Percentiles rank a stretch among this genome's conserved stretches.
Evolutionary conservation across 345 rosid genomes (phyloP).

Genomic region (Linum usitatissimum): DNA sequence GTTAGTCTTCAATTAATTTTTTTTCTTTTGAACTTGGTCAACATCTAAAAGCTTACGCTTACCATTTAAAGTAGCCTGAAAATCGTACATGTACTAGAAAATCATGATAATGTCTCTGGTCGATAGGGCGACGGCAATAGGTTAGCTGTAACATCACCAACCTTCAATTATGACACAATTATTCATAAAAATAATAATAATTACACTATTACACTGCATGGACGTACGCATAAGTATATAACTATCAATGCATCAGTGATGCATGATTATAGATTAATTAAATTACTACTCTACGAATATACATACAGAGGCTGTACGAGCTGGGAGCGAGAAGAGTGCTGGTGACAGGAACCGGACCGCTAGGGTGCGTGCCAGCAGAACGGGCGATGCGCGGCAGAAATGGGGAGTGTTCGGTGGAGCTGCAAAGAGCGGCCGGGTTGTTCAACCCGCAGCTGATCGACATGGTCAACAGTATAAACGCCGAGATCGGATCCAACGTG

Average conservation of each 20-base stretch:
- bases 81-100: too few relatives aligned
- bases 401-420: slow-evolving; percentile 45
- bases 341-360: slow-evolving; percentile 80
- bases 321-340: slow-evolving; percentile 73
- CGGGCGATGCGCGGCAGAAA: slow-evolving; percentile 40
- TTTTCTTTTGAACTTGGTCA: too few relatives aligned
- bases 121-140: too few relatives aligned
- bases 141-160: too few relatives aligned
- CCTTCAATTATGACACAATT: neutral
- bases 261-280: neutral
- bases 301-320: slow-evolving; percentile 36
- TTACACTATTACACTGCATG: neutral
- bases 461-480: slow-evolving; percentile 43
- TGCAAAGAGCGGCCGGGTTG: slow-evolving; percentile 49
- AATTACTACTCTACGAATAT: too few relatives aligned
- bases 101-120: too few relatives aligned
- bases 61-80: too few relatives aligned
- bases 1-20: too few relatives aligned
- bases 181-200: too few relatives aligned
- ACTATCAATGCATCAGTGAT: neutral
- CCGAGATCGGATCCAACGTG: slow-evolving; percentile 38
- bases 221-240: neutral
- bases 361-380: slow-evolving; percentile 79
- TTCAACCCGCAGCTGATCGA: slow-evolving; percentile 51
- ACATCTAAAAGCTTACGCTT: too few relatives aligned